Conservation (phyloP, 139 green algal species). For the Coelastrella sp. region DNA sequence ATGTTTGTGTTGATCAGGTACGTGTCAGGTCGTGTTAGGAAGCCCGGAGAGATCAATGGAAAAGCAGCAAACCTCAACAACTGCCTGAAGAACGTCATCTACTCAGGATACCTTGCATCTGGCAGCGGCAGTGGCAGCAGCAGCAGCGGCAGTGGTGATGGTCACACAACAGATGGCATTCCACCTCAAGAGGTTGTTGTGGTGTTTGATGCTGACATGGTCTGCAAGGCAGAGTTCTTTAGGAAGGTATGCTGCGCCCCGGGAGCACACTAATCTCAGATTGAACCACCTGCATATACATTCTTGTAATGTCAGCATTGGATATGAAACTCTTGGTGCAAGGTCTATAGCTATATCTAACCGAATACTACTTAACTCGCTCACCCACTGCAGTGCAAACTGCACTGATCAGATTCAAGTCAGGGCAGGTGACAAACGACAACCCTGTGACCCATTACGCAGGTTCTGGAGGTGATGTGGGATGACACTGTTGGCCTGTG, state of each 20-base stretch:
- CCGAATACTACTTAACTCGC: too few relatives aligned
- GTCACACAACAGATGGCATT: not conserved
- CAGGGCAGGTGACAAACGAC: not conserved
- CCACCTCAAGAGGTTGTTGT: conserved; percentile 71
- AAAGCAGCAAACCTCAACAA: conserved; percentile 87
- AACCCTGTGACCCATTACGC: not conserved
- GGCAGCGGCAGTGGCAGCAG: not conserved
- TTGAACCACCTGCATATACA: too few relatives aligned
- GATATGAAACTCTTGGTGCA: not conserved
- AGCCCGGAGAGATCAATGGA: conserved; percentile 75
- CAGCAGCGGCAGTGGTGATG: not conserved
- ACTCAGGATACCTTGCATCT: conserved; percentile 40
- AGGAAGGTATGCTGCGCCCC: not conserved
- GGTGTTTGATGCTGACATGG: conserved; percentile 81
- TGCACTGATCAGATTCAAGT: not conserved
- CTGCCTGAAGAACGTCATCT: conserved; percentile 63
- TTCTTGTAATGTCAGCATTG: not conserved
- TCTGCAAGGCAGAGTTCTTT: conserved; percentile 73
- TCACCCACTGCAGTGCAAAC: not conserved
- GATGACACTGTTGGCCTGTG: conserved; percentile 49
- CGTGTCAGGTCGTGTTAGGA: conserved; percentile 75
- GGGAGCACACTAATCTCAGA: too few relatives aligned
- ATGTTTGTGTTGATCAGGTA: conserved; percentile 54
- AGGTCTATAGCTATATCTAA: too few relatives aligned
- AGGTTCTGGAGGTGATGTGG: conserved; percentile 53